Percentiles rank a stretch among this genome's conserved stretches.
Evolutionary conservation across 176 grass and related monocot species (phyloP).

Genomic region (Bothriochloa decipiens): DNA sequence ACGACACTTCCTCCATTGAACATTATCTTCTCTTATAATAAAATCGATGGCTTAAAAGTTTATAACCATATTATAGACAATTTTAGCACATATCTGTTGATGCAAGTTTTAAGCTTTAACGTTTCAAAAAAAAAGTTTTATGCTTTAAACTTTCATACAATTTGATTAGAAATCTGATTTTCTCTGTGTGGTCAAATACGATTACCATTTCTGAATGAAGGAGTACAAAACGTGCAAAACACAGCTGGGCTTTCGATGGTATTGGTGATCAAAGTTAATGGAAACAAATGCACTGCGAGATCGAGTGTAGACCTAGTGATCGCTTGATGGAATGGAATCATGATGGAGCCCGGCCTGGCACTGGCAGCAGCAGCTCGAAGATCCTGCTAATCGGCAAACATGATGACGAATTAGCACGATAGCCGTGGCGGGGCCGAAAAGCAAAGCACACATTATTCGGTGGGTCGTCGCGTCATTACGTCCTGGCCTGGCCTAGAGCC

Average conservation of each 20-base stretch:
- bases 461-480: conserved; percentile 26
- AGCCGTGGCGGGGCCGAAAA: conserved; percentile 25
- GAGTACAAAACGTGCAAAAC: background rate
- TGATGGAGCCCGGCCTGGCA: background rate
- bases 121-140: too few relatives aligned
- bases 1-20: too few relatives aligned
- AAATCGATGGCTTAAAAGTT: too few relatives aligned
- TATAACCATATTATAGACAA: too few relatives aligned
- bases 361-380: background rate
- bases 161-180: too few relatives aligned
- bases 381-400: conserved; percentile 36
- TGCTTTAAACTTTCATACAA: too few relatives aligned
- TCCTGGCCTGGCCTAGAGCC: background rate
- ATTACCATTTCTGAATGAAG: too few relatives aligned
- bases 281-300: background rate
- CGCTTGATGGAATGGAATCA: background rate
- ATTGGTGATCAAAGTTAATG: background rate
- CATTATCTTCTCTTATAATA: too few relatives aligned
- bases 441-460: conserved; percentile 8
- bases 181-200: too few relatives aligned
- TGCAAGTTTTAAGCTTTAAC: too few relatives aligned
- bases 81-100: too few relatives aligned
- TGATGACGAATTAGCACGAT: conserved; percentile 45
- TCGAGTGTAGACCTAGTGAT: background rate
- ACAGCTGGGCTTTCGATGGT: background rate